phyloP scores from a whole-genome alignment of 2,329 filamentous ascomycete species.

The Graphilbum sp. region DNA sequence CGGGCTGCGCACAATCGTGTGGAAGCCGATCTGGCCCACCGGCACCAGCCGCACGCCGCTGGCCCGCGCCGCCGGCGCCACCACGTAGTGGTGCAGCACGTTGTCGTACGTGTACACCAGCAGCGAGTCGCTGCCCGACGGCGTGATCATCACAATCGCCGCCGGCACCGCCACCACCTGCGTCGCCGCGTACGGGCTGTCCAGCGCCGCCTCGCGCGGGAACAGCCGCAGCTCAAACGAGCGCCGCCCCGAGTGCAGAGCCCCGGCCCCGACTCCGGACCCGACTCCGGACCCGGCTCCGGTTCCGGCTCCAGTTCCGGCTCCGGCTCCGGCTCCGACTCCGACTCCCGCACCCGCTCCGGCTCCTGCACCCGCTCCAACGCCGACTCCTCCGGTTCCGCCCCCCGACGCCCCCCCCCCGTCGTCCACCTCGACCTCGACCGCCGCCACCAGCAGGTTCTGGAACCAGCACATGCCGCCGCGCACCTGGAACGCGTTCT shows the following conservation, averaged over 20 bases:
- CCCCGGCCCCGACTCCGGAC: no score
- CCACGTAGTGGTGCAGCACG: slow-evolving; percentile 84
- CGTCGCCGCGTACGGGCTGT: slow-evolving; percentile 53
- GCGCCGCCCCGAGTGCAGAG: slow-evolving; percentile 27
- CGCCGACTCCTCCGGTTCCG: no score
- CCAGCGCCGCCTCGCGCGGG: slow-evolving; percentile 68
- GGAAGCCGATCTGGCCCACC: slow-evolving; percentile 95
- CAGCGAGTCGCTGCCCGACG: slow-evolving; percentile 83
- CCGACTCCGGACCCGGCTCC: no score
- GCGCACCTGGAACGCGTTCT: slow-evolving; percentile 81
- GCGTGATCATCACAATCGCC: slow-evolving; percentile 77
- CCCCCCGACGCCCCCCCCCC: no score
- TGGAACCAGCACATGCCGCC: slow-evolving; percentile 99
- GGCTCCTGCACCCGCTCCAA: no score
- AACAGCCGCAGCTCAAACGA: slow-evolving; percentile 79
- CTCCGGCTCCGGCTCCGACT: no score
- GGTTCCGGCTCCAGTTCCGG: no score
- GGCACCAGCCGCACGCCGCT: slow-evolving; percentile 55
- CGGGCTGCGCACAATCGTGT: slow-evolving; percentile 88
- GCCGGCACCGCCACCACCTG: slow-evolving; percentile 65
- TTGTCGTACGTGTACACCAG: slow-evolving; percentile 97
- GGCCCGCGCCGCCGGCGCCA: slow-evolving; percentile 41
- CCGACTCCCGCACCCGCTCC: no score
- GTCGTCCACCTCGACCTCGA: slow-evolving; percentile 74
- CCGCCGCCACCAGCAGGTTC: slow-evolving; percentile 80